A percentile compares a stretch with the other conserved stretches of the same genome.
These are phyloP conservation scores for Zangia roseola DNA, from an alignment of 768 basidiomycete species.

Conservation along the genomic window DNA sequence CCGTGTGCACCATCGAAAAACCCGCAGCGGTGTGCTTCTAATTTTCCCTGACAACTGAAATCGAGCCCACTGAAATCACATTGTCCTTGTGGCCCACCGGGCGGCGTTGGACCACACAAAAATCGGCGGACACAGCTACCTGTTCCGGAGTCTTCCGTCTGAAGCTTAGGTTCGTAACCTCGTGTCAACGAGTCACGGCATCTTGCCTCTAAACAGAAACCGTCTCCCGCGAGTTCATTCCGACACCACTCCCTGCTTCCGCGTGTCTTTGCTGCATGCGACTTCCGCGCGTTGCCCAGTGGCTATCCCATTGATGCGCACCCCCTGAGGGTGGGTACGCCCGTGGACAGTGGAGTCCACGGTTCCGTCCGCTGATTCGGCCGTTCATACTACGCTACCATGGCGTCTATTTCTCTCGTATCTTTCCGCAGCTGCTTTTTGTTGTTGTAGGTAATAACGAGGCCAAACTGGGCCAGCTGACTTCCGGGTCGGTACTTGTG, in stretches of 20 bases:
- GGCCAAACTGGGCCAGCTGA: constrained; percentile 12
- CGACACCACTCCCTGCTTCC: constrained; percentile 19
- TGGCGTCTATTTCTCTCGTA: background rate
- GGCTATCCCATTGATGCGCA: constrained; percentile 2
- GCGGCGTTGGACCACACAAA: background rate
- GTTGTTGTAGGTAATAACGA: constrained; percentile 13
- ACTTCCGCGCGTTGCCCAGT: constrained; percentile 12
- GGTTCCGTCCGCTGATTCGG: background rate
- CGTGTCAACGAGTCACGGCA: constrained; percentile 22
- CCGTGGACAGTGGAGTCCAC: background rate
- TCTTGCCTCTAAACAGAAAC: constrained; percentile 16
- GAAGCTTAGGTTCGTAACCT: constrained; percentile 12
- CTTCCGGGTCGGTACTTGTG: constrained; percentile 11
- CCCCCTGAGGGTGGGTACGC: background rate
- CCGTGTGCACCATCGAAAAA: no score
- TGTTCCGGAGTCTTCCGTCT: constrained; percentile 1
- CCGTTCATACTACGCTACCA: background rate
- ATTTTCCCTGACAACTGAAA: background rate
- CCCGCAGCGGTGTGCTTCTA: background rate
- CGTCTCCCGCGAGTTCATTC: constrained; percentile 11
- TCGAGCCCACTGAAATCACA: background rate
- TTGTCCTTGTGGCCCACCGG: no score
- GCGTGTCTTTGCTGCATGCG: constrained; percentile 20
- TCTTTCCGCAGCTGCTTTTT: constrained; percentile 6
- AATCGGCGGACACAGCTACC: background rate